Evolutionary conservation across 495 filamentous ascomycete species (phyloP), one percentile per base, ranked within the genome.

Genomic region (Aspergillus wentii): DNA sequence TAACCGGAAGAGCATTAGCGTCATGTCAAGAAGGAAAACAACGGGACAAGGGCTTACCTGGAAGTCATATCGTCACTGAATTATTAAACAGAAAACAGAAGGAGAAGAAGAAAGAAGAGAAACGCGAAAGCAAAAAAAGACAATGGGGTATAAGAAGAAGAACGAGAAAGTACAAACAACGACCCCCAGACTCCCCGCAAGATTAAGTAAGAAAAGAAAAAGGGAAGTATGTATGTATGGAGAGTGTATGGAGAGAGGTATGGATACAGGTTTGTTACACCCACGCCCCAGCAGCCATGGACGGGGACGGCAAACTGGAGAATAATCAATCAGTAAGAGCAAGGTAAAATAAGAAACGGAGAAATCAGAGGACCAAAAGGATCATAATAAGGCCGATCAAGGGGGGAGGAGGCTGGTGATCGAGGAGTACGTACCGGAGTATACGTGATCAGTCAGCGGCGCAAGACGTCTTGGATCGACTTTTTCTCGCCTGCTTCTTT

Each of bases 41-140:
- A 64, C 52, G 56, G 56, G 59, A 11, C 36, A 20, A 39, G 37
- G 35, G 52, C 66, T 71, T 61, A 76, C 72, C 71, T 71, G 49
- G 71, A 74, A 55, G 68, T 67, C 72, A 76, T 76, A 55, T 38
- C 39, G 51, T 35, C 44, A 34, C 40, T 11, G 31, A 17, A 33
- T 3, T 31, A 31, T 13, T 11, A 31, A 13, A 31, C 16, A 17
- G 3, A 8, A 28, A 6, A 34, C 4, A 33, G 30, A 27, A 33
- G 15, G 7, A 30, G 1, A 23, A 14, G 7, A 31, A 31, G 15
- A 31, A 13, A 14, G 30, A 13, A 31, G 30, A 11, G 19, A 33
- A 20, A 33, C 4, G 17, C 21, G 17, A 41, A n/a, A 1, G 26
- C 5, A 29, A 48, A 36, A 17, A 17, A n/a, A 21, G 27, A 30